Conservation (phyloP, 306 rosid species). For the Erythrophleum fordii region DNA sequence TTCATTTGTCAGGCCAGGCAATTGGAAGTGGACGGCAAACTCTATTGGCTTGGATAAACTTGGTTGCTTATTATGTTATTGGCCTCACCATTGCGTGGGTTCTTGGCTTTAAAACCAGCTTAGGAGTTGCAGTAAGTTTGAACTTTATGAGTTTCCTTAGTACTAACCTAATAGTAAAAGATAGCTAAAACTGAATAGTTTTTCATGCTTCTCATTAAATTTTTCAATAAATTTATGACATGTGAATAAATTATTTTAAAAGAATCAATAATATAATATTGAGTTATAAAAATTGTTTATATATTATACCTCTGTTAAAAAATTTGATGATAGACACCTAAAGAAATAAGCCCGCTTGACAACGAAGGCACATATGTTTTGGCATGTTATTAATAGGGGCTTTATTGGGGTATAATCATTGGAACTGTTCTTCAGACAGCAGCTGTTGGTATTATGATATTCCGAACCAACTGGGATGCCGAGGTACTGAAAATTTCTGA, state of each 20-base stretch:
- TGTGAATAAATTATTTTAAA: no score
- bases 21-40: slow-evolving; percentile 75
- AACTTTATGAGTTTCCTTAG: neutral
- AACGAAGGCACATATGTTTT: neutral
- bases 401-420: neutral
- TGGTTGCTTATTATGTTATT: slow-evolving; percentile 51
- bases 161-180: neutral
- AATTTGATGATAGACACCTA: no score
- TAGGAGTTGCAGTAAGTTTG: slow-evolving; percentile 56
- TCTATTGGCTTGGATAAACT: slow-evolving; percentile 63
- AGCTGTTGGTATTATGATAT: neutral
- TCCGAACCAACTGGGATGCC: slow-evolving; percentile 6
- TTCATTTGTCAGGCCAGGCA: slow-evolving; percentile 52
- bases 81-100: slow-evolving; percentile 65
- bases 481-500: neutral
- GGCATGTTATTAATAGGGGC: neutral
- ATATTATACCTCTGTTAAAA: no score
- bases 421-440: neutral
- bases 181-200: neutral
- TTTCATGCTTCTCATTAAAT: no score
- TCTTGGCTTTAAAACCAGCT: slow-evolving; percentile 57
- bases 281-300: no score
- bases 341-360: no score
- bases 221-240: no score
- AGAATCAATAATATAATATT: no score